Evolutionary conservation across 345 rosid genomes (phyloP).

Genomic region (Orychophragmus violaceus): DNA sequence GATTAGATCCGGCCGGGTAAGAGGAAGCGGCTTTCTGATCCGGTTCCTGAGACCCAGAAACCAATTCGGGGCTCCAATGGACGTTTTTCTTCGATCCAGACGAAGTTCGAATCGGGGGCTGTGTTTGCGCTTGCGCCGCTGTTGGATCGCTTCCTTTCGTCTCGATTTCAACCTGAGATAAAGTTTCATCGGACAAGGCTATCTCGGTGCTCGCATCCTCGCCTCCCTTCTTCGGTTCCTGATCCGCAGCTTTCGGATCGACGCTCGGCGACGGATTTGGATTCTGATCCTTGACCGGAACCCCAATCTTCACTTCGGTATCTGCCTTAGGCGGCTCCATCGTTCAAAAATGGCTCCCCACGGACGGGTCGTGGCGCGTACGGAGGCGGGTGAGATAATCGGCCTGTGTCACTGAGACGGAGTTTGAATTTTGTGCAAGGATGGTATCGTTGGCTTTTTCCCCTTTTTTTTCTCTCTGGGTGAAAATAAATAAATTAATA

Average conservation of each 20-base stretch:
- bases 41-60: slow-evolving; percentile 40
- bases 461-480: neutral
- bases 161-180: slow-evolving; percentile 23
- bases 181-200: slow-evolving; percentile 24
- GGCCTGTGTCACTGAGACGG: neutral
- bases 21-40: slow-evolving; percentile 15
- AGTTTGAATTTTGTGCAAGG: slow-evolving; percentile 21
- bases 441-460: slow-evolving; percentile 11
- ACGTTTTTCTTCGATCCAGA: slow-evolving; percentile 55
- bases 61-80: slow-evolving; percentile 72
- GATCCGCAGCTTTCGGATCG: slow-evolving; percentile 27
- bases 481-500: neutral
- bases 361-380: neutral
- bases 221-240: slow-evolving; percentile 29
- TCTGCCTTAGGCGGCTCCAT: slow-evolving; percentile 49
- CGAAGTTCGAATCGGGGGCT: slow-evolving; percentile 24
- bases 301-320: slow-evolving; percentile 43
- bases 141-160: slow-evolving; percentile 4
- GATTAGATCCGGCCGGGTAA: slow-evolving; percentile 41
- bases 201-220: slow-evolving; percentile 25
- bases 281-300: too few species aligned
- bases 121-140: neutral
- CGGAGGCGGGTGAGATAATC: slow-evolving; percentile 13
- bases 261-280: slow-evolving; percentile 14
- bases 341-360: neutral